These are phyloP conservation scores for Talaromyces trachyspermus DNA, from an alignment of 495 filamentous ascomycete species.

Conservation along the genomic window DNA sequence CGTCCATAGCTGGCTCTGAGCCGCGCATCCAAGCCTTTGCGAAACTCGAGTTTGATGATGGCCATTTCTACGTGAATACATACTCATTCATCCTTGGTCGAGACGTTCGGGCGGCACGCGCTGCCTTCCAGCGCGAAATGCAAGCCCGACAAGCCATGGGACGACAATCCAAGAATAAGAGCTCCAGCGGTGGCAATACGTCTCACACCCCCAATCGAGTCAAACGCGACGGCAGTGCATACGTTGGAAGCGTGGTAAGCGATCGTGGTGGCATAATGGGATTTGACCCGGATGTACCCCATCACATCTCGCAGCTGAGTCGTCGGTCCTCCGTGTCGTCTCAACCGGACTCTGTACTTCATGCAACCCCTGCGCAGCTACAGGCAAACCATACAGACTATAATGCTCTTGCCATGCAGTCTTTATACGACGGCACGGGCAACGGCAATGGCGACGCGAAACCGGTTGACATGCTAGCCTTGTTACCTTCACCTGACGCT, in stretches of 20 bases:
- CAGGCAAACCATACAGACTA: slow-evolving; percentile 34
- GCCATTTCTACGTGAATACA: slow-evolving; percentile 66
- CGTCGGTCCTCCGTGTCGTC: slow-evolving; percentile 45
- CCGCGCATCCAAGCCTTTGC: slow-evolving; percentile 55
- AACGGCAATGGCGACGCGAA: slow-evolving; percentile 30
- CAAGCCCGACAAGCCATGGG: slow-evolving; percentile 35
- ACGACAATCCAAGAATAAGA: slow-evolving; percentile 35
- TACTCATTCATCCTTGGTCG: slow-evolving; percentile 59
- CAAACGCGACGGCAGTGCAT: slow-evolving; percentile 40
- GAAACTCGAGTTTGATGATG: slow-evolving; percentile 64
- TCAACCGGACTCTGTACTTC: slow-evolving; percentile 30
- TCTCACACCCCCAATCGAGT: slow-evolving; percentile 39
- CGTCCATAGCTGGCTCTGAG: slow-evolving; percentile 38
- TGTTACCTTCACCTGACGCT: slow-evolving; percentile 45
- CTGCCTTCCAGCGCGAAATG: slow-evolving; percentile 41
- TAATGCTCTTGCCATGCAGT: slow-evolving; percentile 42
- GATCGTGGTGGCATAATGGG: slow-evolving; percentile 54
- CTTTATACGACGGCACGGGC: slow-evolving; percentile 29
- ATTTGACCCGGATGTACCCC: slow-evolving; percentile 43
- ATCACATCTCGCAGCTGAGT: slow-evolving; percentile 36
- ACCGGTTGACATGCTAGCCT: slow-evolving; percentile 32
- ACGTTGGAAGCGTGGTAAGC: slow-evolving; percentile 47
- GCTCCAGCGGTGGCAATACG: slow-evolving; percentile 39
- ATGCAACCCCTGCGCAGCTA: slow-evolving; percentile 38
- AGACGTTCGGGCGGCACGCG: slow-evolving; percentile 49